Conservation (phyloP, 495 filamentous ascomycete species). For the Aspergillus avenaceus region DNA sequence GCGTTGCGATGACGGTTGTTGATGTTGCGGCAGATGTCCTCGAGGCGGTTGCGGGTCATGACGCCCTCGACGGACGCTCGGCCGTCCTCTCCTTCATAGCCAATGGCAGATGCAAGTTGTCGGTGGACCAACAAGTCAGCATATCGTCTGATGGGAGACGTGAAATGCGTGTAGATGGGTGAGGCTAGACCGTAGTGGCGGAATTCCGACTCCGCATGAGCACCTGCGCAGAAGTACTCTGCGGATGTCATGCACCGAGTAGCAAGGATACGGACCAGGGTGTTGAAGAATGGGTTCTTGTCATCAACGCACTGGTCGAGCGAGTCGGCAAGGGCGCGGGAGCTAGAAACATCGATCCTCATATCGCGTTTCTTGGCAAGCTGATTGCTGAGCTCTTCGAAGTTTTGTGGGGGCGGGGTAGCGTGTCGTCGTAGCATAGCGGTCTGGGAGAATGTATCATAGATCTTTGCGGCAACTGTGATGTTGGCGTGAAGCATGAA, state of each 20-base stretch:
- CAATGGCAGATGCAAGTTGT: constrained; percentile 91
- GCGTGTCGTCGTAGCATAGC: constrained; percentile 89
- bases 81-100: constrained; percentile 64
- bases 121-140: constrained; percentile 91
- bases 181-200: constrained; percentile 92
- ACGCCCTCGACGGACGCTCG: constrained; percentile 66
- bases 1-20: constrained; percentile 96
- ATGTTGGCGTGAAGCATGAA: constrained; percentile 99
- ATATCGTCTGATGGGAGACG: constrained; percentile 92
- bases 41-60: constrained; percentile 70
- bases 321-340: constrained; percentile 84
- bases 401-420: constrained; percentile 89
- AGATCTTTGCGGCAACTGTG: constrained; percentile 81
- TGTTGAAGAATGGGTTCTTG: constrained; percentile 96
- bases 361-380: constrained; percentile 79
- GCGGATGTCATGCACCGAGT: constrained; percentile 99
- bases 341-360: constrained; percentile 75
- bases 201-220: constrained; percentile 89
- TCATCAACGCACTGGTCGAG: constrained; percentile 79
- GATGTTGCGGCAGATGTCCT: constrained; percentile 95
- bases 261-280: constrained; percentile 90
- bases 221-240: constrained; percentile 94
- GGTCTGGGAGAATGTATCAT: constrained; percentile 87
- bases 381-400: constrained; percentile 88
- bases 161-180: constrained; percentile 99